These are phyloP conservation scores for Torulaspora indica DNA, from an alignment of 805 yeast species.

Conservation along the genomic window DNA sequence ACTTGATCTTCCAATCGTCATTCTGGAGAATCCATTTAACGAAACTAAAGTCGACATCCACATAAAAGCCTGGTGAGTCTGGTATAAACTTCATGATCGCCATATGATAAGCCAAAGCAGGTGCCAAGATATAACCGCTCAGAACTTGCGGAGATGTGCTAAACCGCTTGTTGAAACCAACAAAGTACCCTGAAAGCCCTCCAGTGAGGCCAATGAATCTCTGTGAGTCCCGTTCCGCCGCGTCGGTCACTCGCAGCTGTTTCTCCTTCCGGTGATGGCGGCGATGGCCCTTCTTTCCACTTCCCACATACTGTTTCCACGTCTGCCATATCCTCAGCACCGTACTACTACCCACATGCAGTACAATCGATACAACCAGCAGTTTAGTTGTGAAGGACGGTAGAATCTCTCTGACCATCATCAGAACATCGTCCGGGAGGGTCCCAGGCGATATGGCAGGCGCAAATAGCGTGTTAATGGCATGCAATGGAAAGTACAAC, in stretches of 20 bases:
- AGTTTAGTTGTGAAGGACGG: constrained; percentile 21
- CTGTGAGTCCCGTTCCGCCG: constrained; percentile 19
- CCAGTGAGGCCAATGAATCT: constrained; percentile 24
- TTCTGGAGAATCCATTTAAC: constrained; percentile 26
- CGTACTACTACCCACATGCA: constrained; percentile 17
- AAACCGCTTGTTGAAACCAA: constrained; percentile 22
- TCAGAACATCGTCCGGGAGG: constrained; percentile 27
- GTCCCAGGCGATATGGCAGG: constrained; percentile 21
- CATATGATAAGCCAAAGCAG: constrained; percentile 21
- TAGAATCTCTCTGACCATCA: constrained; percentile 26
- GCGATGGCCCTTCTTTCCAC: constrained; percentile 1
- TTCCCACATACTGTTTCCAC: constrained; percentile 2
- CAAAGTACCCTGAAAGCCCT: constrained; percentile 26
- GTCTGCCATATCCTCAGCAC: constrained; percentile 15
- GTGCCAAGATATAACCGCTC: constrained; percentile 23
- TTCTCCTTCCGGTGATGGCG: constrained; percentile 7
- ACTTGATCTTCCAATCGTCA: constrained; percentile 16
- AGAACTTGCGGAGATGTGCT: constrained; percentile 22
- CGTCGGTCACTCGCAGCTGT: constrained; percentile 11
- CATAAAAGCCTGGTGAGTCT: constrained; percentile 9
- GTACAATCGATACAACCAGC: constrained; percentile 10
- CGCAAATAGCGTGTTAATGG: constrained; percentile 21
- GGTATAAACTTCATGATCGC: constrained; percentile 23
- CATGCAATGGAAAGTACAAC: constrained; percentile 27
- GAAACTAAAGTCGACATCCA: constrained; percentile 23